Conservation (phyloP, 148 eudicot species). For the Linanthus parryae region DNA sequence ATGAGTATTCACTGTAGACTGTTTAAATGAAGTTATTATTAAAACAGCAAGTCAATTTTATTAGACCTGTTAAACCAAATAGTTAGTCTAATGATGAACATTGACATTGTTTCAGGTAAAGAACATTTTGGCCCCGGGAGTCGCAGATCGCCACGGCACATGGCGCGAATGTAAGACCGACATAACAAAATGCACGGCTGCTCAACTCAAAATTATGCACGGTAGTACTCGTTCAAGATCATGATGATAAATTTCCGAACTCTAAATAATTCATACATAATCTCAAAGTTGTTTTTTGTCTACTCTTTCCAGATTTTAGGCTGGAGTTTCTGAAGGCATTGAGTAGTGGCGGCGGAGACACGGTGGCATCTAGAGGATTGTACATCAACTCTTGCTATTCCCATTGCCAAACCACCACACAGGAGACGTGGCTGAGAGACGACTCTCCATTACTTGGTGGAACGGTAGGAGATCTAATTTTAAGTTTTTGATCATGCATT, state of each 20-base stretch:
- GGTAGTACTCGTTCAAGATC: conserved; percentile 38
- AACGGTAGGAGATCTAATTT: conserved; percentile 24
- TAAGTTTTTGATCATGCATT: neutral
- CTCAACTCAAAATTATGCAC: conserved; percentile 65
- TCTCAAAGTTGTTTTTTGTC: neutral
- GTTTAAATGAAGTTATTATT: neutral
- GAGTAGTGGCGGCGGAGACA: conserved; percentile 24
- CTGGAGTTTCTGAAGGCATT: conserved; percentile 41
- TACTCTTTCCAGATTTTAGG: conserved; percentile 42
- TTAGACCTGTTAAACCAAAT: neutral
- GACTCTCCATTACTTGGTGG: conserved; percentile 45
- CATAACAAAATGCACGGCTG: conserved; percentile 61
- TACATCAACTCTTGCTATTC: conserved; percentile 80
- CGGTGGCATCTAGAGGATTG: conserved; percentile 48
- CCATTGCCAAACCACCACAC: conserved; percentile 85
- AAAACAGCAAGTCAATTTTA: neutral
- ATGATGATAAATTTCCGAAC: neutral
- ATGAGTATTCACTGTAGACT: neutral
- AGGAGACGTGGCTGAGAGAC: conserved; percentile 64
- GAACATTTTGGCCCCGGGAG: conserved; percentile 75
- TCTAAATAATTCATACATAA: neutral
- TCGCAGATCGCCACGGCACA: conserved; percentile 71
- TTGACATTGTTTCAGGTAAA: conserved; percentile 38
- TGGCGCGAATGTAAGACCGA: conserved; percentile 77
- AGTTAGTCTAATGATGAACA: neutral